phyloP scores from a whole-genome alignment of 495 filamentous ascomycete species.

The Sordaria brevicollis region DNA sequence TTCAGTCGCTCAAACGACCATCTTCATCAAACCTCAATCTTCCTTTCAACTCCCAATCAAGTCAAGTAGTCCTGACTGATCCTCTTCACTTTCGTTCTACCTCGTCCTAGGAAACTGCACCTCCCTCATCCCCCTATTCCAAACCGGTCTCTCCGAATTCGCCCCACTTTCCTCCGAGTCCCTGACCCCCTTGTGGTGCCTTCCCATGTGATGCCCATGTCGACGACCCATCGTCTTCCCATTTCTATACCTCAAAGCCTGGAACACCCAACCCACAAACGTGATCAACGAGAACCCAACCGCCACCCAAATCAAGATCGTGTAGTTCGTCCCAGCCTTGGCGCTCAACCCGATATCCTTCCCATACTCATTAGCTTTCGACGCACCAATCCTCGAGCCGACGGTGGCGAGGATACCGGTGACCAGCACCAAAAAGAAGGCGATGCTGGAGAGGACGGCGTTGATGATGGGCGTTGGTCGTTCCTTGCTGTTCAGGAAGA shows the following conservation, averaged over 20 bases:
- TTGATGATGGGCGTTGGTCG: constrained; percentile 2
- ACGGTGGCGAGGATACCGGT: constrained; percentile 15
- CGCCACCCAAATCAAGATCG: constrained; percentile 51
- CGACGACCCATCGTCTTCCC: neutral
- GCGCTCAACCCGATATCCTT: constrained; percentile 23
- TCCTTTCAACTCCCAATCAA: neutral
- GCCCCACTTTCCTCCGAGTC: constrained; percentile 5
- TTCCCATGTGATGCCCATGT: neutral
- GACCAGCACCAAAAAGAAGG: constrained; percentile 10
- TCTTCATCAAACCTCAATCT: neutral
- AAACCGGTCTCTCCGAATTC: neutral
- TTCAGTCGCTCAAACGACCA: neutral
- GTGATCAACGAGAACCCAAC: constrained; percentile 50
- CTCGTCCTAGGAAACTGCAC: neutral
- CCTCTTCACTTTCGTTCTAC: neutral
- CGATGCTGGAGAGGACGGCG: constrained; percentile 15
- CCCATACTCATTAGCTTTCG: constrained; percentile 23
- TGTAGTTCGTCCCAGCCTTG: constrained; percentile 20
- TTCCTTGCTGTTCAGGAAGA: constrained; percentile 24
- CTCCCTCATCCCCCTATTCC: neutral
- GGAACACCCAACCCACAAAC: constrained; percentile 42
- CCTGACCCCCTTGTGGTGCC: neutral
- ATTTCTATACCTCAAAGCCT: constrained; percentile 1
- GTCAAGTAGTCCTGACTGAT: neutral
- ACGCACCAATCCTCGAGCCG: constrained; percentile 18